phyloP scores from a whole-genome alignment of 768 basidiomycete genomes.

The Amanita pseudoporphyria region DNA sequence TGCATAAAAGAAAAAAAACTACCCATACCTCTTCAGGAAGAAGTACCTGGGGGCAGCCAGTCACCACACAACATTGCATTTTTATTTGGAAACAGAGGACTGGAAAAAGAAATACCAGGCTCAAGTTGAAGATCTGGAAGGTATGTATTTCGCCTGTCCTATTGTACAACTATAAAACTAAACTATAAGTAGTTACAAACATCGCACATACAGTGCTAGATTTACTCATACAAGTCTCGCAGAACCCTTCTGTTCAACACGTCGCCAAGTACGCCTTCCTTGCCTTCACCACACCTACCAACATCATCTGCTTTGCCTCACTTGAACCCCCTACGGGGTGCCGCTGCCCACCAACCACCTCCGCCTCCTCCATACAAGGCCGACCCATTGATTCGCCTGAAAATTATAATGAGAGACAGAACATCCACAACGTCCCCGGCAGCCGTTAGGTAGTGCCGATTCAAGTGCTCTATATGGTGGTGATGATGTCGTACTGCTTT shows the following conservation, averaged over 20 bases:
- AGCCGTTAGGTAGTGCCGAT: slow-evolving; percentile 37
- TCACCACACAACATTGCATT: slow-evolving; percentile 42
- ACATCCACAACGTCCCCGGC: slow-evolving; percentile 42
- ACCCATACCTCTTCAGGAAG: slow-evolving; percentile 23
- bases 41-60: slow-evolving; percentile 24
- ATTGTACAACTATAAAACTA: background rate
- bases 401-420: slow-evolving; percentile 82
- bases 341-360: slow-evolving; percentile 21
- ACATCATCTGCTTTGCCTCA: slow-evolving; percentile 22
- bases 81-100: slow-evolving; percentile 41
- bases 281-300: slow-evolving; percentile 58
- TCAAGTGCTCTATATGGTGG: slow-evolving; percentile 35
- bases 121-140: slow-evolving; percentile 72
- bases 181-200: slow-evolving; percentile 30
- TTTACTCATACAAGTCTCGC: slow-evolving; percentile 53
- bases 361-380: slow-evolving; percentile 58
- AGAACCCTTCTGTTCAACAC: slow-evolving; percentile 54
- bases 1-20: no score
- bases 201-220: slow-evolving; percentile 76
- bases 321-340: slow-evolving; percentile 12
- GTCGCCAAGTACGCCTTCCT: slow-evolving; percentile 67
- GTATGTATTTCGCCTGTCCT: slow-evolving; percentile 25
- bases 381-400: slow-evolving; percentile 80
- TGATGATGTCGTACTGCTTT: slow-evolving; percentile 43
- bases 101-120: slow-evolving; percentile 73